Evolutionary conservation across 1,139 yeast genomes (phyloP).

Genomic region (Wickerhamomyces sp.): DNA sequence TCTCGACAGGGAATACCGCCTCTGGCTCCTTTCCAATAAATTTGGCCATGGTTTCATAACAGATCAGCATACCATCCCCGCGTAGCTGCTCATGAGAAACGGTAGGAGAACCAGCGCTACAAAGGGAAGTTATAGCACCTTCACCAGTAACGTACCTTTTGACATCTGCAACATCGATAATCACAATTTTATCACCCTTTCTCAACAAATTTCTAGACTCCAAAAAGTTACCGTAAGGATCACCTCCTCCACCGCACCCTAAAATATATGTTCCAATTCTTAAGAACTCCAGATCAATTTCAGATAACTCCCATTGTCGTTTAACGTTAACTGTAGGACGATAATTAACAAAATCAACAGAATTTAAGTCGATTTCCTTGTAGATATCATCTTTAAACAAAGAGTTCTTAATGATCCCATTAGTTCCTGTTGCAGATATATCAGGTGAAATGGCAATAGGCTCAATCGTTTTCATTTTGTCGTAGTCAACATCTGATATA

Average conservation of each 20-base stretch:
- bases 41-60: constrained; percentile 28
- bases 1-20: constrained; percentile 34
- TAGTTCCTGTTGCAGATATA: constrained; percentile 3
- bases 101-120: constrained; percentile 44
- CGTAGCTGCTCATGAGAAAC: constrained; percentile 37
- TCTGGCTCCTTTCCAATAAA: constrained; percentile 26
- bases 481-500: constrained; percentile 38
- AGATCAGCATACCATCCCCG: constrained; percentile 33
- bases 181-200: constrained; percentile 31
- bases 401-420: constrained; percentile 12
- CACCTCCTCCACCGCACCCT: constrained; percentile 50
- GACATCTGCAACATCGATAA: constrained; percentile 34
- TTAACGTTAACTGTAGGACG: constrained; percentile 31
- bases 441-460: background rate
- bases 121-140: constrained; percentile 24
- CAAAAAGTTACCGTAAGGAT: constrained; percentile 36
- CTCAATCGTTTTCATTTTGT: constrained; percentile 10
- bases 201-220: constrained; percentile 31
- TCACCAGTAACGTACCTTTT: constrained; percentile 18
- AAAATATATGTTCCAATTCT: constrained; percentile 40
- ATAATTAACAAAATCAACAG: constrained; percentile 28
- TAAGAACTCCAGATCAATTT: constrained; percentile 36
- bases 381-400: constrained; percentile 6
- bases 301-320: constrained; percentile 38
- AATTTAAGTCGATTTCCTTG: constrained; percentile 9